phyloP scores from a whole-genome alignment of 345 rosid species.

The Toxicodendron radicans region DNA sequence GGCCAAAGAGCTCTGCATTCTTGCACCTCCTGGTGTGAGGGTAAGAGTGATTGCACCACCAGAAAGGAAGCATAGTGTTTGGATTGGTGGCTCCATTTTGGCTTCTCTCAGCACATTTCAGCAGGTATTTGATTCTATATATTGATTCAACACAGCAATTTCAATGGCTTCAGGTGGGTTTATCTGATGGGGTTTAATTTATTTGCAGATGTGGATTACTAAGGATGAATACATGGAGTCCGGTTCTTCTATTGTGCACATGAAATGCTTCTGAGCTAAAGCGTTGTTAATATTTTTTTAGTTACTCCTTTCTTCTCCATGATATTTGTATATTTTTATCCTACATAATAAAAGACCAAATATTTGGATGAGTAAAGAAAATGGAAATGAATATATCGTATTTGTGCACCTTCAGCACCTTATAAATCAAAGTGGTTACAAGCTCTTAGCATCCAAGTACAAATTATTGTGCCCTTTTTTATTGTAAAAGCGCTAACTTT shows the following conservation, averaged over 20 bases:
- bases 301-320: neutral
- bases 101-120: slow-evolving; percentile 56
- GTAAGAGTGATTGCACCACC: slow-evolving; percentile 59
- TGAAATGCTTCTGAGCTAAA: slow-evolving; percentile 19
- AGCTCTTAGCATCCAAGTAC: slow-evolving; percentile 92
- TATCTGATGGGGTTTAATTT: neutral
- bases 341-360: neutral
- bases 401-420: slow-evolving; percentile 37
- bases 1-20: slow-evolving; percentile 43
- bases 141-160: no score
- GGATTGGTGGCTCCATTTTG: slow-evolving; percentile 60
- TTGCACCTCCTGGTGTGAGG: slow-evolving; percentile 45
- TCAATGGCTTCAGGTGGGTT: no score
- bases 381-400: no score
- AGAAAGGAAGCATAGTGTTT: slow-evolving; percentile 53
- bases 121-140: slow-evolving; percentile 24
- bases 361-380: no score
- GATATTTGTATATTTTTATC: neutral
- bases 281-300: no score
- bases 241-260: slow-evolving; percentile 31
- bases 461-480: neutral
- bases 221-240: slow-evolving; percentile 30
- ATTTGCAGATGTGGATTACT: slow-evolving; percentile 32
- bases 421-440: slow-evolving; percentile 91
- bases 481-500: slow-evolving; percentile 3